phyloP scores from a whole-genome alignment of 2,329 filamentous ascomycete genomes.

The Pseudogymnoascus sp. region DNA sequence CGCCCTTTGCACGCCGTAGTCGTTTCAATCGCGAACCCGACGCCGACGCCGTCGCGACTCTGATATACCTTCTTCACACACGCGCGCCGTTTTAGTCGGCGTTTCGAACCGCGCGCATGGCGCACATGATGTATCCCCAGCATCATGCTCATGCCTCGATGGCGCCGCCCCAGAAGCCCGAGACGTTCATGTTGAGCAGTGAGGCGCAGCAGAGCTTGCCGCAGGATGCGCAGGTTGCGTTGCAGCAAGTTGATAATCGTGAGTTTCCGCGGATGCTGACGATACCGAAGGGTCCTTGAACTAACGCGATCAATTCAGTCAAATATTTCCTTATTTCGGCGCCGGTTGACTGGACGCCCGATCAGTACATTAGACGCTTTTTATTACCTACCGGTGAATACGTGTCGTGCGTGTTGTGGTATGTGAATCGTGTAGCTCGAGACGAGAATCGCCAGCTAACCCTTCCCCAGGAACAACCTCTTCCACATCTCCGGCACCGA shows the following conservation, averaged over 20 bases:
- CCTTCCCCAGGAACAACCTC: constrained; percentile 70
- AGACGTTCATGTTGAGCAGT: constrained; percentile 97
- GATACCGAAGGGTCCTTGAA: constrained; percentile 14
- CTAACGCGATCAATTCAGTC: constrained; percentile 45
- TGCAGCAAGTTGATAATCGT: constrained; percentile 98
- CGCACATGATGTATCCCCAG: constrained; percentile 56
- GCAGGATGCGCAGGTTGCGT: constrained; percentile 90
- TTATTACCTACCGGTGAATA: constrained; percentile 96
- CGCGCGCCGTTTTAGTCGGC: constrained; percentile 14
- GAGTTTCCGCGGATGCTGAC: constrained; percentile 37
- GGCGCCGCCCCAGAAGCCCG: constrained; percentile 89
- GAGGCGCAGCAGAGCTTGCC: constrained; percentile 95
- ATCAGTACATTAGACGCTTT: constrained; percentile 95
- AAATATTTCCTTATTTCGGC: constrained; percentile 99
- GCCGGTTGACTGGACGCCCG: constrained; percentile 92
- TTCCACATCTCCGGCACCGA: constrained; percentile 99
- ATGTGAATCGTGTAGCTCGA: constrained; percentile 22
- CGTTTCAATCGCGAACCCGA: constrained; percentile 22
- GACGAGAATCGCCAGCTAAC: constrained; percentile 23
- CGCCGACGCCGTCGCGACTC: constrained; percentile 17
- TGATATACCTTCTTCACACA: constrained; percentile 14
- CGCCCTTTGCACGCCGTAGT: constrained; percentile 19
- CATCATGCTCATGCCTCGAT: constrained; percentile 65
- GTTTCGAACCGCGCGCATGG: constrained; percentile 28
- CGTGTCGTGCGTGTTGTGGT: constrained; percentile 95